Evolutionary conservation across 345 rosid genomes (phyloP), one percentile per base, ranked within the genome.

Genomic region (Salix udensis): DNA sequence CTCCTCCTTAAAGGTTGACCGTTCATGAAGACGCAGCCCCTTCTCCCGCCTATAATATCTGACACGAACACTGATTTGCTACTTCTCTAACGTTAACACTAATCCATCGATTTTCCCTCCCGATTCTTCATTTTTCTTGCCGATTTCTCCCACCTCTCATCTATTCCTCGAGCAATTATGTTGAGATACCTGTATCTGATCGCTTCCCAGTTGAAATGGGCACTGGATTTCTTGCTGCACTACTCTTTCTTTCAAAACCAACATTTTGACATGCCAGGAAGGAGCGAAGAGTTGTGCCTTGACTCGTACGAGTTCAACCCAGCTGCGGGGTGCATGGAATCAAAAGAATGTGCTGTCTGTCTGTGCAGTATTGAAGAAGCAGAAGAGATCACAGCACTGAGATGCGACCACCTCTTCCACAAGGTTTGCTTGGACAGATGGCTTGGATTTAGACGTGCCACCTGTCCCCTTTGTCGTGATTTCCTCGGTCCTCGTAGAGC

Each of bases 321-420:
- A 13, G 24, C 13, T 48, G 39, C 62, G 15, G 6, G 37, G 39
- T 9, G 16, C 15, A 28, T 5, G 70, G 70, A 66, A 37, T 23
- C 30, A 23, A 61, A 2, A 18, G 60, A 77, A 21, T 82, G 85
- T n/a, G 67, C 72, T 1, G 67, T 75, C 39, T 71, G 79, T 21
- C 18, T 75, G 30, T 21, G 62, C 36, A 36, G 39, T 31, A 37
- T 76, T 55, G 74, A 76, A n/a, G 65, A 44, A 31, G 80, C 67
- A 42, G 78, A 73, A 16, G 81, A 84, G 67, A 68, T 44, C 30
- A 72, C 68, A 23, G 72, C 77, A 5, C 2, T 80, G 78, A 77
- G 79, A 53, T 84, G 84, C 31, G 46, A 24, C 31, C 86, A 80
- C 55, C 5, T 71, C 13, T 77, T 80, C 23, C 86, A 80, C 44